Base-by-base conservation (phyloP, 2,329 filamentous ascomycete genomes). In the Massarina eburnea region DNA sequence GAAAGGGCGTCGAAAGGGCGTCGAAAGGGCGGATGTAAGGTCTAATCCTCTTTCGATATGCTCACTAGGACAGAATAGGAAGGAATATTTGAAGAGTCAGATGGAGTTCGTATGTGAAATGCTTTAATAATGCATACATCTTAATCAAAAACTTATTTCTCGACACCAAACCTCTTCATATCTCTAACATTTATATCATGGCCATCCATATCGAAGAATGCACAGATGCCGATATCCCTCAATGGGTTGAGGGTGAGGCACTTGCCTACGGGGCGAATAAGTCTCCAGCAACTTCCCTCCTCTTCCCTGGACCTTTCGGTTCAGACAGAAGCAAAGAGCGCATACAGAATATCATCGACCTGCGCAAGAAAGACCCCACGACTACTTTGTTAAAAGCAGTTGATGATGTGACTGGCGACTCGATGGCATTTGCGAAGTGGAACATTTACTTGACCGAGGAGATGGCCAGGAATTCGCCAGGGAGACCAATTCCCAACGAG, bases 401-500 rank as follows among this genome's bases (percentile, higher is more conserved):
- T 15, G 59, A 68, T 32, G 52, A 57, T 37, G 54, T 54, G 3
- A 55, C 54, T 1, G 48, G 48, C 7, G 51, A 62, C n/a, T 55
- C 62, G 41, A 54, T 64, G 3, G 62, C 62, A 1, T 61, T 59
- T 26, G 52, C 63, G 1, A 64, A 67, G 38, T 68, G 62, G 62
- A 49, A 61, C 34, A 32, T 69, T 9, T 63, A 61, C 45, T 43
- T 54, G 8, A 59, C 59, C 0, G 22, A 55, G 3, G 49, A 58
- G 17, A 44, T 47, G 1, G 53, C 48, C 1, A 43, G 46, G 1
- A 39, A 41, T 8, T 48, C 60, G 2, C 44, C 48, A 8, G 37
- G 41, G 8, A 48, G 51, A 4, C n/a, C 43, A 8, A 30, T 58
- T 22, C 41, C 45, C 5, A 49, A 57, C 8, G 56, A 54, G 3